Percentiles rank a stretch among this genome's conserved stretches.
These are phyloP conservation scores for Botrytis sinoallii DNA, from an alignment of 2,329 filamentous ascomycete species.

Conservation along the genomic window DNA sequence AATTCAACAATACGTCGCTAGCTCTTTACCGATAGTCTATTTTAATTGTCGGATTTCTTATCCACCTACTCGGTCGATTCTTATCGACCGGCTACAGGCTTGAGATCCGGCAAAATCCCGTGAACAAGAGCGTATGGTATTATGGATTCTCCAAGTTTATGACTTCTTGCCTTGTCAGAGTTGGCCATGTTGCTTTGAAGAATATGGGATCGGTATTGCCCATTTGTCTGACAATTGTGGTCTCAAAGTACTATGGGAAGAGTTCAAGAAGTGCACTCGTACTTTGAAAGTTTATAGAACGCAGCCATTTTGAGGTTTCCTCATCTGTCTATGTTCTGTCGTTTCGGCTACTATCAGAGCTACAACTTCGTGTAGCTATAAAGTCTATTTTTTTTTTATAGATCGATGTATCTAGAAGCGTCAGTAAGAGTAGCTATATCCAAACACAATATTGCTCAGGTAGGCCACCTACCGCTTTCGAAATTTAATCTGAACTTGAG, in stretches of 20 bases:
- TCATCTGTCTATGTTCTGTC: background rate
- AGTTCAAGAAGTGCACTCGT: constrained; percentile 41
- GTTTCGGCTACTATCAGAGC: background rate
- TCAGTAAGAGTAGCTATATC: background rate
- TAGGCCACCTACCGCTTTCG: background rate
- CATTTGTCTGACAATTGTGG: constrained; percentile 49
- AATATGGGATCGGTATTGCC: constrained; percentile 52
- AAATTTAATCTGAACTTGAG: background rate
- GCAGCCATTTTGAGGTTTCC: background rate
- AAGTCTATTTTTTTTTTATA: too few species aligned
- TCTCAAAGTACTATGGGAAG: constrained; percentile 59
- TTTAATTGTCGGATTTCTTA: constrained; percentile 41
- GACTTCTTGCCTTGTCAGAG: constrained; percentile 48
- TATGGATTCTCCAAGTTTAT: constrained; percentile 58
- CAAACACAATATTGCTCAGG: background rate
- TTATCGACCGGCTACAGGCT: constrained; percentile 59
- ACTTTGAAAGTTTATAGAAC: background rate
- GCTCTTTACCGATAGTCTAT: background rate
- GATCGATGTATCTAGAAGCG: background rate
- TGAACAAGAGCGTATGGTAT: constrained; percentile 56
- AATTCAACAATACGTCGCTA: constrained; percentile 46
- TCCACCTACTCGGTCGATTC: constrained; percentile 57
- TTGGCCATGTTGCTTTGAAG: constrained; percentile 43
- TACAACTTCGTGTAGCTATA: background rate
- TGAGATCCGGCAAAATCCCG: constrained; percentile 51